Percentiles rank a stretch among this genome's conserved stretches.
Conservation (phyloP, 2,329 filamentous ascomycete species). For the Myriosclerotinia scirpicola region DNA sequence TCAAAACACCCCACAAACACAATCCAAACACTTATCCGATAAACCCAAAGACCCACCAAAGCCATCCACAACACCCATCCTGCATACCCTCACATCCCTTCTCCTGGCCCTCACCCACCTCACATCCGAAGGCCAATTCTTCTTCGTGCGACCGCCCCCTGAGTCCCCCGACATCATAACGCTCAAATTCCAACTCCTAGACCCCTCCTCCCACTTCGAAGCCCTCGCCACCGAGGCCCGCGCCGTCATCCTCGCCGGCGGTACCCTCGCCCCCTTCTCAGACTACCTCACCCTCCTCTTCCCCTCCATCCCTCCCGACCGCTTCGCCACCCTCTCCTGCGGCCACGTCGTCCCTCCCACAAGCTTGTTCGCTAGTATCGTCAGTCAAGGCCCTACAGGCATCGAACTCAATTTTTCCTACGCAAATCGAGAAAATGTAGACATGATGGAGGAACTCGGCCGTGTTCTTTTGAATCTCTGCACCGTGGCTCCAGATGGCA, state of each 20-base stretch:
- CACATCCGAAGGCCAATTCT: slow-evolving; percentile 67
- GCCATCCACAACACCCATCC: slow-evolving; percentile 36
- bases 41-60: slow-evolving; percentile 10
- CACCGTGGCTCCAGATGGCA: slow-evolving; percentile 75
- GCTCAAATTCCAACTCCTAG: slow-evolving; percentile 83
- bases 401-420: slow-evolving; percentile 83
- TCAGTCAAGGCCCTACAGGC: slow-evolving; percentile 53
- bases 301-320: slow-evolving; percentile 62
- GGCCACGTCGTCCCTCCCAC: slow-evolving; percentile 86
- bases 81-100: slow-evolving; percentile 63
- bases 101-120: slow-evolving; percentile 83
- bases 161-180: slow-evolving; percentile 47
- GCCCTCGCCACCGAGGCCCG: slow-evolving; percentile 82
- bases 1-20: slow-evolving; percentile 25
- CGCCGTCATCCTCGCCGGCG: slow-evolving; percentile 86
- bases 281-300: slow-evolving; percentile 89
- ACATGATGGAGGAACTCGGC: slow-evolving; percentile 74
- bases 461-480: slow-evolving; percentile 70
- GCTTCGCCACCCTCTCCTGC: slow-evolving; percentile 81
- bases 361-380: slow-evolving; percentile 76
- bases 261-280: slow-evolving; percentile 95
- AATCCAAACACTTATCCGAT: slow-evolving; percentile 18
- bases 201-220: slow-evolving; percentile 87
- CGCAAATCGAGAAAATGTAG: slow-evolving; percentile 61
- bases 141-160: slow-evolving; percentile 52